phyloP scores from a whole-genome alignment of 768 basidiomycete species.

The Cystobasidium onofrii region DNA sequence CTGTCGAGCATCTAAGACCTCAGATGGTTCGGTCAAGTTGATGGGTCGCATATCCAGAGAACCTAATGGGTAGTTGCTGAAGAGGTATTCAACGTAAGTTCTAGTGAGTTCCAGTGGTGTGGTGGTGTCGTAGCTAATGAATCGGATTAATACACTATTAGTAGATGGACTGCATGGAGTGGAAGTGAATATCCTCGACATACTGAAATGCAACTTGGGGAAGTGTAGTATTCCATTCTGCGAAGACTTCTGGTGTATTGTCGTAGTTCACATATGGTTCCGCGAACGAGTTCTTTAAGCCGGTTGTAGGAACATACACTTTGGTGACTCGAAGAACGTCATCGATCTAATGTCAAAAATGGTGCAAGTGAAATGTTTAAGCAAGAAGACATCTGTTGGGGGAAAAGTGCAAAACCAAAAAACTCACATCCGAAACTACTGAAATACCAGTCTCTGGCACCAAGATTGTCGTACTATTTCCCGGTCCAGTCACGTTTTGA shows the following conservation, averaged over 20 bases:
- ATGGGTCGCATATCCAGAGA: conserved; percentile 30
- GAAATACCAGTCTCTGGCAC: conserved; percentile 28
- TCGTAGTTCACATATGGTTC: conserved; percentile 30
- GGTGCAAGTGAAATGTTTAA: not conserved
- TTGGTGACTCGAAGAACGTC: conserved; percentile 32
- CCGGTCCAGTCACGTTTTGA: conserved; percentile 28
- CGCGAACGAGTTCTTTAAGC: conserved; percentile 28
- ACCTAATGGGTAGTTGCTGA: conserved; percentile 32
- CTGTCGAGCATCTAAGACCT: conserved; percentile 19
- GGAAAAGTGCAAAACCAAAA: no score
- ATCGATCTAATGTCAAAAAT: conserved; percentile 4
- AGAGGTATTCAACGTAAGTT: conserved; percentile 31
- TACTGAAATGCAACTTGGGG: conserved; percentile 25
- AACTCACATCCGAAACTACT: conserved; percentile 14
- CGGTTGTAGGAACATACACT: conserved; percentile 30
- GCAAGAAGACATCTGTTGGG: no score
- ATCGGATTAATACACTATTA: not conserved
- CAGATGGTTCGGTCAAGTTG: conserved; percentile 16
- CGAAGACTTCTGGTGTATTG: conserved; percentile 24
- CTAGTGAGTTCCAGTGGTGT: conserved; percentile 26
- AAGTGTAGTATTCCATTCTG: not conserved
- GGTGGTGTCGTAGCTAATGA: conserved; percentile 27
- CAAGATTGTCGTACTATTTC: conserved; percentile 14
- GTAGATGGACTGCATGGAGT: not conserved
- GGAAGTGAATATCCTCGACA: not conserved